Evolutionary conservation across 176 grass and related monocot genomes (phyloP).

Genomic region (Otatea glauca): DNA sequence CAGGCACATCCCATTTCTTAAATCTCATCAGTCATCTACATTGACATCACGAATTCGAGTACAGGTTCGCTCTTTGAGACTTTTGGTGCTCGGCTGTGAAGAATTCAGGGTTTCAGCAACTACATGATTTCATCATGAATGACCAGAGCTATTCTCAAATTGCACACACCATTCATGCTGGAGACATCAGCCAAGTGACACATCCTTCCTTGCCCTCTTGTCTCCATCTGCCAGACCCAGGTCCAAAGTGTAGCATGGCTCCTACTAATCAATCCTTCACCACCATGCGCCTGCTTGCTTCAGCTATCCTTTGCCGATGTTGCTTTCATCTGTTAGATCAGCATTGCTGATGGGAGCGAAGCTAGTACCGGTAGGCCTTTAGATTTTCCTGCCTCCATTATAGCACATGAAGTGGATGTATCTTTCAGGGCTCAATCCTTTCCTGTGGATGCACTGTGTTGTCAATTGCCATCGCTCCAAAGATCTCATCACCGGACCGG

Average conservation of each 20-base stretch:
- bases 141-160: not conserved
- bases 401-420: conserved; percentile 33
- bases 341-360: conserved; percentile 35
- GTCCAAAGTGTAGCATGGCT: not conserved
- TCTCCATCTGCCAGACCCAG: conserved; percentile 3
- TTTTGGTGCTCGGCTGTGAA: not conserved
- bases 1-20: not conserved
- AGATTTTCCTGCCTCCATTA: conserved; percentile 42
- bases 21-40: conserved; percentile 6
- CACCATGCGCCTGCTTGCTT: conserved; percentile 33
- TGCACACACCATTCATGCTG: not conserved
- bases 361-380: not conserved
- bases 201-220: not conserved
- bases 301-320: conserved; percentile 21
- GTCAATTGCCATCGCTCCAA: not conserved
- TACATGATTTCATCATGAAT: conserved; percentile 14
- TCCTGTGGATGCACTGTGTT: not conserved
- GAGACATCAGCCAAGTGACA: conserved; percentile 14
- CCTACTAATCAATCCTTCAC: conserved; percentile 15
- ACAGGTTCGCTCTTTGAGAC: conserved; percentile 15
- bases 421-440: conserved; percentile 25
- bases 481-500: not conserved
- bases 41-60: conserved; percentile 20
- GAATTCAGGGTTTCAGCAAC: conserved; percentile 9
- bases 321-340: conserved; percentile 41